These are phyloP conservation scores for Madurella mycetomatis DNA, from an alignment of 2,329 filamentous ascomycete genomes.

Conservation along the genomic window DNA sequence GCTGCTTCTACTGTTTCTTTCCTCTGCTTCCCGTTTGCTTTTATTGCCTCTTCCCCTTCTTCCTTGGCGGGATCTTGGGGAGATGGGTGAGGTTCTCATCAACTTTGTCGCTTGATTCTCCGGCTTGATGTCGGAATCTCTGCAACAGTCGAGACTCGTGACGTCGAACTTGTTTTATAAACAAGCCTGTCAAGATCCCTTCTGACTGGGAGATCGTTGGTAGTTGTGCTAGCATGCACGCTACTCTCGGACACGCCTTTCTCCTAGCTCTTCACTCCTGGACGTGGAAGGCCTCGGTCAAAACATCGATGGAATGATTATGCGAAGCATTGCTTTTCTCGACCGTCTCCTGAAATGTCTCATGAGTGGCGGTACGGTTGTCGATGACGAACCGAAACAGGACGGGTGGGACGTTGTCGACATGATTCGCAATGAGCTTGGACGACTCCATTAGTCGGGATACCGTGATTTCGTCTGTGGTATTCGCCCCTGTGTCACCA, in stretches of 20 bases:
- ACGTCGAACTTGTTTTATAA: constrained; percentile 29
- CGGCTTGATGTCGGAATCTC: constrained; percentile 19
- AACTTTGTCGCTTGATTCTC: not conserved
- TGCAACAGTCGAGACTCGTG: constrained; percentile 21
- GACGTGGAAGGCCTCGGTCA: constrained; percentile 34
- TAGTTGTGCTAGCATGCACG: constrained; percentile 15
- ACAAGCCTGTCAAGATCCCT: constrained; percentile 26
- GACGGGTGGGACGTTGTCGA: constrained; percentile 30
- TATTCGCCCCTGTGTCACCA: constrained; percentile 29
- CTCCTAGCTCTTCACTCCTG: constrained; percentile 31
- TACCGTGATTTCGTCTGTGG: constrained; percentile 35
- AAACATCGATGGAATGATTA: constrained; percentile 40
- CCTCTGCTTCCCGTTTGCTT: too few relatives aligned
- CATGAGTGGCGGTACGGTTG: constrained; percentile 29
- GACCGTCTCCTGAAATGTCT: constrained; percentile 32
- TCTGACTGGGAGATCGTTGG: not conserved
- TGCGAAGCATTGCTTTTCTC: constrained; percentile 38
- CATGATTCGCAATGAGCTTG: constrained; percentile 37
- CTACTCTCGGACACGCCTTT: constrained; percentile 1
- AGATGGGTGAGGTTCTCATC: too few relatives aligned
- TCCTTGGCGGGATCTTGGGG: not conserved
- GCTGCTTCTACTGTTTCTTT: constrained; percentile 23
- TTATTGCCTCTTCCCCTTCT: not conserved
- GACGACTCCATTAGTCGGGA: constrained; percentile 36
- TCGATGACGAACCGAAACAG: constrained; percentile 38